Evolutionary conservation across 495 filamentous ascomycete genomes (phyloP), one percentile per base, ranked within the genome.

Genomic region (Bryoglossum gracile): DNA sequence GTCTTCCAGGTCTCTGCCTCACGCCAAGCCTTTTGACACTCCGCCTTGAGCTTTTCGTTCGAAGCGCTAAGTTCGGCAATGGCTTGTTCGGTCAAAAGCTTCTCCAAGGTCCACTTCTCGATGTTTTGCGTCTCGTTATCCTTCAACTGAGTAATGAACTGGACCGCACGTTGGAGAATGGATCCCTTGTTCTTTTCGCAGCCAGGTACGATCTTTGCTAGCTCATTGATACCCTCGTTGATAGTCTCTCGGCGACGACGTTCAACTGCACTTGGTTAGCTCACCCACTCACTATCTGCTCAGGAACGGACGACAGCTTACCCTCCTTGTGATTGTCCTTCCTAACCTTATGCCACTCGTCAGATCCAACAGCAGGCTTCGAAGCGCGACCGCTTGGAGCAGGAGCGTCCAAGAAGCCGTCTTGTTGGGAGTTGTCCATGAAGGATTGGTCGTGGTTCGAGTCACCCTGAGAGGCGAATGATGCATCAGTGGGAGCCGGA

Each of bases 271-370:
- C 14, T 23, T 13, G 2, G 43, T 58, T 44, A 57, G 41, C 19
- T 25, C 10, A 3, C 0, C 10, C 34, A 22, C 8, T 19, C 16
- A 18, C 18, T 4, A 37, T n/a, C 9, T 24, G 8, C 38, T 5
- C 26, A 30, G 13, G 24, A n/a, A n/a, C n/a, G n/a, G n/a, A n/a
- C n/a, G n/a, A 24, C 2, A 17, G 68, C 77, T 53, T 69, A 94
- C 92, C 92, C 75, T 98, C 92, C 78, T 98, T 98, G 71, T 98
- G 92, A 59, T 97, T 98, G 62, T 98, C 94, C 63, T 91, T 91
- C 56, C 92, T 81, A 51, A 95, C 82, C 65, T 91, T 92, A 66
- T 98, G 92, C 92, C 92, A 98, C 62, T 98, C 92, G 23, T 95
- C 90, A 1, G 89, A 90, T 5, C 92, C 92, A 21, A 98, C 92